Evolutionary conservation across 2,329 filamentous ascomycete genomes (phyloP).

Genomic region (Colletotrichum godetiae): DNA sequence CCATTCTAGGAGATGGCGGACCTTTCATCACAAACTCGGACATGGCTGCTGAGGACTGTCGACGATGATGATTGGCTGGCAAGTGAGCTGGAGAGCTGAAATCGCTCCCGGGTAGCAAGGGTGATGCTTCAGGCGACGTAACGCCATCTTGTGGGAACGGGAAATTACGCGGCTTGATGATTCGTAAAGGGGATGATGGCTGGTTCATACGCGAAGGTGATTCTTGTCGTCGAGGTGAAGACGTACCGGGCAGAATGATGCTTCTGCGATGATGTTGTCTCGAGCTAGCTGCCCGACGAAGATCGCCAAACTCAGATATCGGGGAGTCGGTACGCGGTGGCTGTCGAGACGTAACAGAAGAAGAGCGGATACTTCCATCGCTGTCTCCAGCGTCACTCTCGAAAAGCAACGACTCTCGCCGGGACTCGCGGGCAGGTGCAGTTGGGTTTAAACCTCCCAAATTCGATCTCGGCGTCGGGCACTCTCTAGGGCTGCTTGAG

Average conservation of each 20-base stretch:
- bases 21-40: constrained; percentile 75
- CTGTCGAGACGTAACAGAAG: constrained; percentile 75
- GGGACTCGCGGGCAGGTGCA: constrained; percentile 70
- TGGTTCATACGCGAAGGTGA: constrained; percentile 83
- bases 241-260: constrained; percentile 81
- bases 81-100: constrained; percentile 79
- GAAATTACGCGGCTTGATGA: constrained; percentile 80
- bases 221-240: constrained; percentile 86
- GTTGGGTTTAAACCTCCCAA: constrained; percentile 68
- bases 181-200: constrained; percentile 87
- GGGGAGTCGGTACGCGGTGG: constrained; percentile 87
- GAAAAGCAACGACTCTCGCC: constrained; percentile 81
- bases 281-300: constrained; percentile 81
- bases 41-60: constrained; percentile 91
- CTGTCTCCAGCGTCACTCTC: constrained; percentile 89
- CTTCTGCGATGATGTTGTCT: constrained; percentile 89
- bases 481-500: constrained; percentile 91
- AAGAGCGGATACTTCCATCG: constrained; percentile 87
- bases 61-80: constrained; percentile 76
- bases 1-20: constrained; percentile 85
- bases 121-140: constrained; percentile 89
- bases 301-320: constrained; percentile 82
- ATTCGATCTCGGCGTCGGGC: constrained; percentile 89
- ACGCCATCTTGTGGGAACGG: constrained; percentile 72
- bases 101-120: constrained; percentile 85